A percentile compares a stretch with the other conserved stretches of the same genome.
Evolutionary conservation across 768 basidiomycete genomes (phyloP).

Genomic region (Leccinum fibrillosum): DNA sequence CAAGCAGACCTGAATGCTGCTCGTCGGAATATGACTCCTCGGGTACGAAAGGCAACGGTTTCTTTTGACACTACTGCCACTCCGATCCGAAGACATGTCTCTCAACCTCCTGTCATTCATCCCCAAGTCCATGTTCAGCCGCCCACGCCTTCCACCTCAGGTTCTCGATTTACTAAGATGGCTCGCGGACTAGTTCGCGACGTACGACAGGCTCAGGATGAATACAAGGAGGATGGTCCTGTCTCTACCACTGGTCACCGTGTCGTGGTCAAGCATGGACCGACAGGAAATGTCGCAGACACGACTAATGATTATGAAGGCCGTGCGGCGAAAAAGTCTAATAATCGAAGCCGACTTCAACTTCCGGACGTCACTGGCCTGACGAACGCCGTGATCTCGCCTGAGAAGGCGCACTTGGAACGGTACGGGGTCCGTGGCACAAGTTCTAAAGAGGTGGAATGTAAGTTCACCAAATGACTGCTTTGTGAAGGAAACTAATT

Average conservation of each 20-base stretch:
- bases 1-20: slow-evolving; percentile 12
- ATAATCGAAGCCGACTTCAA: slow-evolving; percentile 44
- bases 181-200: slow-evolving; percentile 56
- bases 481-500: background rate
- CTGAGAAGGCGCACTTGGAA: slow-evolving; percentile 52
- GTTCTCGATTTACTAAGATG: slow-evolving; percentile 60
- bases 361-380: slow-evolving; percentile 84
- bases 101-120: slow-evolving; percentile 28
- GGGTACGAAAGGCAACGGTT: slow-evolving; percentile 27
- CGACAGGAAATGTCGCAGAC: slow-evolving; percentile 16
- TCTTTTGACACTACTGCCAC: slow-evolving; percentile 29
- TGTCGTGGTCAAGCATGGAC: slow-evolving; percentile 22
- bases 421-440: slow-evolving; percentile 50
- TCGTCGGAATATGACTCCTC: slow-evolving; percentile 33
- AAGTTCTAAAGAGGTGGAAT: slow-evolving; percentile 59
- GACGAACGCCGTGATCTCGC: slow-evolving; percentile 74
- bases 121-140: slow-evolving; percentile 55
- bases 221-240: slow-evolving; percentile 9
- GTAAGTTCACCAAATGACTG: slow-evolving; percentile 34
- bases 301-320: slow-evolving; percentile 7
- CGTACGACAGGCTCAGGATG: slow-evolving; percentile 41
- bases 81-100: slow-evolving; percentile 23
- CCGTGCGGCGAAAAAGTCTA: slow-evolving; percentile 20
- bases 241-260: slow-evolving; percentile 2
- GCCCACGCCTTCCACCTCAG: slow-evolving; percentile 54